Conservation (phyloP, 163 green algal species). For the Chlorella variabilis region DNA sequence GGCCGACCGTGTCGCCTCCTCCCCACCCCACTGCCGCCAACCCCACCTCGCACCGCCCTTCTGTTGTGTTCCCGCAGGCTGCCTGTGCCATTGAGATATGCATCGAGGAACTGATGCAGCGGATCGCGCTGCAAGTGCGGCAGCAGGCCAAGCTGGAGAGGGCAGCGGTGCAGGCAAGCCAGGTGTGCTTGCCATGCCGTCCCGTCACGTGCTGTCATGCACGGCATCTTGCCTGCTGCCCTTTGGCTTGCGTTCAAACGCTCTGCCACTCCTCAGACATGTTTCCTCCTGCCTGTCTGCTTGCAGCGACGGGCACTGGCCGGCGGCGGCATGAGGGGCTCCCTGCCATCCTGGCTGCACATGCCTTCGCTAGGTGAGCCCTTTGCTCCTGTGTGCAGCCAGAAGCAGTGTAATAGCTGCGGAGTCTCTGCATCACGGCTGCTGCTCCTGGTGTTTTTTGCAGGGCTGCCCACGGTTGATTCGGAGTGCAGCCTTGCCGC, state of each 20-base stretch:
- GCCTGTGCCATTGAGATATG: slow-evolving; percentile 87
- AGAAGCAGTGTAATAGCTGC: background rate
- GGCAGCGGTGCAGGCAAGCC: slow-evolving; percentile 6
- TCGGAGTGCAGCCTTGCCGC: background rate
- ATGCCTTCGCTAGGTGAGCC: slow-evolving; percentile 35
- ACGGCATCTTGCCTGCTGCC: too few relatives aligned
- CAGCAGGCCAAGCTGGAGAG: background rate
- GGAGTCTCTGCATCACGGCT: background rate
- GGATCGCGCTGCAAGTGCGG: slow-evolving; percentile 11
- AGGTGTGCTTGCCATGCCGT: too few relatives aligned
- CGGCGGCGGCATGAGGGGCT: background rate
- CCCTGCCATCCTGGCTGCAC: slow-evolving; percentile 52
- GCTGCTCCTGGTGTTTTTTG: background rate
- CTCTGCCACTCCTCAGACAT: too few relatives aligned
- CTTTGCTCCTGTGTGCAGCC: background rate
- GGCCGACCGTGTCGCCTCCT: too few relatives aligned
- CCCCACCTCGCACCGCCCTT: too few relatives aligned
- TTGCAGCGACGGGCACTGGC: background rate
- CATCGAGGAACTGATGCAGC: slow-evolving; percentile 73
- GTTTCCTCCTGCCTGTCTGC: too few relatives aligned
- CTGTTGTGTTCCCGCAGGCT: slow-evolving; percentile 56
- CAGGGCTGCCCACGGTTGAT: slow-evolving; percentile 13
- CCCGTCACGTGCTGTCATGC: background rate
- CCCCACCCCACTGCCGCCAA: too few relatives aligned
- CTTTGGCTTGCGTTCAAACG: too few relatives aligned